A percentile compares a stretch with the other conserved stretches of the same genome.
Evolutionary conservation across 2,329 filamentous ascomycete species (phyloP).

Genomic region (Thielaviopsis euricoi): DNA sequence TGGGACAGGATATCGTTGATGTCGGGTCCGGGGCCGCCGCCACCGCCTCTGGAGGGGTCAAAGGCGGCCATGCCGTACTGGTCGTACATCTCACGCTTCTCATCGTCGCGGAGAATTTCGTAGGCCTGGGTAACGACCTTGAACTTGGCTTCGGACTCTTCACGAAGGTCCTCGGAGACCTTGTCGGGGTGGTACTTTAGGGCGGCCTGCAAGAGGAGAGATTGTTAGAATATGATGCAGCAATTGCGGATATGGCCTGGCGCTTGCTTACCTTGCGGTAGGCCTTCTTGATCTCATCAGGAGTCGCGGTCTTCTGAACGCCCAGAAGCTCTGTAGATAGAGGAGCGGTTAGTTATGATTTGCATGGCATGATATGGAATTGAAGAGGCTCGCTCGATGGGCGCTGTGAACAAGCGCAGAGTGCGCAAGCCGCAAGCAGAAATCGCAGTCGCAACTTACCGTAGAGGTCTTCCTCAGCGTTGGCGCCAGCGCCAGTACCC

Average conservation of each 20-base stretch:
- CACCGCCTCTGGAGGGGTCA: constrained; percentile 54
- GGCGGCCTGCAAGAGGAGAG: constrained; percentile 45
- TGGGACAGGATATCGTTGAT: constrained; percentile 84
- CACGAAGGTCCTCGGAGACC: constrained; percentile 69
- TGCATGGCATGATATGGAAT: neutral
- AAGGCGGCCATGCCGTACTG: constrained; percentile 92
- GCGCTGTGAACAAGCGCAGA: too few relatives aligned
- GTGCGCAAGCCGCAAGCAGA: neutral
- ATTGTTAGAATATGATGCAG: neutral
- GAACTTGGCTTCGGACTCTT: constrained; percentile 78
- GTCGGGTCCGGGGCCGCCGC: constrained; percentile 39
- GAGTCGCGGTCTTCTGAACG: constrained; percentile 53
- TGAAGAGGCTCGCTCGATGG: too few relatives aligned
- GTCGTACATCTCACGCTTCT: constrained; percentile 85
- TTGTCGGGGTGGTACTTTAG: constrained; percentile 90
- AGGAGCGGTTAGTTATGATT: constrained; percentile 1
- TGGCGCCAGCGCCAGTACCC: constrained; percentile 2
- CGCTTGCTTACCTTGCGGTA: constrained; percentile 63
- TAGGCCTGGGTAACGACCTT: constrained; percentile 88
- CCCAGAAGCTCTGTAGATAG: constrained; percentile 53
- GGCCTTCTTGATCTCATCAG: constrained; percentile 81
- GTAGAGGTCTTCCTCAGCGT: constrained; percentile 42
- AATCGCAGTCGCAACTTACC: constrained; percentile 24
- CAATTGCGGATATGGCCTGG: too few relatives aligned
- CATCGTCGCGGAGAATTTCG: constrained; percentile 91